These are phyloP conservation scores for Lachnellula arida DNA, from an alignment of 2,329 filamentous ascomycete species.

Conservation along the genomic window DNA sequence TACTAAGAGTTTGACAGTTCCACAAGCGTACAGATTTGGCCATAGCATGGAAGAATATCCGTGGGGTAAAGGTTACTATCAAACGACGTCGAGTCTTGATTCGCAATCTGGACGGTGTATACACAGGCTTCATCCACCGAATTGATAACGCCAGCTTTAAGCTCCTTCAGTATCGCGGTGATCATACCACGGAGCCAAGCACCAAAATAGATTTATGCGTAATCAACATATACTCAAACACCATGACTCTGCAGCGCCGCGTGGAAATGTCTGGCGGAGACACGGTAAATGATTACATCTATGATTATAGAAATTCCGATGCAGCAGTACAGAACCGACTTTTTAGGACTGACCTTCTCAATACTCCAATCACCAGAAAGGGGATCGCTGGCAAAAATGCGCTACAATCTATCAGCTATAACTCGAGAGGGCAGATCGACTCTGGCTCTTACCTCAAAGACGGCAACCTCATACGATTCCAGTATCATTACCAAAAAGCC, in stretches of 20 bases:
- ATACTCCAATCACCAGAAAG: slow-evolving; percentile 40
- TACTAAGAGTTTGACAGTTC: slow-evolving; percentile 34
- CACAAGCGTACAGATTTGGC: slow-evolving; percentile 40
- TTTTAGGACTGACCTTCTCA: slow-evolving; percentile 8
- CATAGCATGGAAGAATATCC: slow-evolving; percentile 43
- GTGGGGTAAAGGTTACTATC: slow-evolving; percentile 43
- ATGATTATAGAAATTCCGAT: slow-evolving; percentile 38
- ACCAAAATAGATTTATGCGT: slow-evolving; percentile 37
- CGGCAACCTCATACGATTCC: slow-evolving; percentile 47
- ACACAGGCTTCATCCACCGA: slow-evolving; percentile 41
- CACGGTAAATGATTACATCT: slow-evolving; percentile 42
- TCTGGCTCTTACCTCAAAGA: slow-evolving; percentile 49
- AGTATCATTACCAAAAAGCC: slow-evolving; percentile 50
- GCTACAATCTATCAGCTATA: slow-evolving; percentile 43
- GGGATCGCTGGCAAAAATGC: slow-evolving; percentile 42
- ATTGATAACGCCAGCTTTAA: slow-evolving; percentile 5
- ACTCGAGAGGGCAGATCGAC: slow-evolving; percentile 46
- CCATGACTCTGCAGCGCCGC: slow-evolving; percentile 38
- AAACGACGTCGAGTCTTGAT: slow-evolving; percentile 43
- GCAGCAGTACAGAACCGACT: slow-evolving; percentile 25
- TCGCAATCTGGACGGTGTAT: slow-evolving; percentile 41
- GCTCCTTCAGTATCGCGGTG: slow-evolving; percentile 17
- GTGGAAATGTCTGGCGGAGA: slow-evolving; percentile 32
- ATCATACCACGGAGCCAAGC: slow-evolving; percentile 39
- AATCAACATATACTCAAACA: slow-evolving; percentile 43